phyloP scores from a whole-genome alignment of 495 filamentous ascomycete species.

The Tuber melanosporum region DNA sequence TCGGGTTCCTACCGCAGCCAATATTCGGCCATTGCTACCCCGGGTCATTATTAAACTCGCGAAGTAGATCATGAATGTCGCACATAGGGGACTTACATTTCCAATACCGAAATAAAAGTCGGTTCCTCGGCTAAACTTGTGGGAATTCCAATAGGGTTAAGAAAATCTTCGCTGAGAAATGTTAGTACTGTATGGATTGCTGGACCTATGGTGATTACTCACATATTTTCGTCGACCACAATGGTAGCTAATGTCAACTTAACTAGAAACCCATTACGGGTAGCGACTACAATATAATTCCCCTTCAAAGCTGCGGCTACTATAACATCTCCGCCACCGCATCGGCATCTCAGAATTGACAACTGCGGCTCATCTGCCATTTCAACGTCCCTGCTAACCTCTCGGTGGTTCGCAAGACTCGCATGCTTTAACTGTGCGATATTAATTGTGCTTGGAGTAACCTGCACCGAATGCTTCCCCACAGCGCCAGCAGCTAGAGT shows the following conservation, averaged over 20 bases:
- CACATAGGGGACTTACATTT: conserved; percentile 28
- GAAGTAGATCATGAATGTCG: not conserved
- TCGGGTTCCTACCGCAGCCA: conserved; percentile 39
- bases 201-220: conserved; percentile 1
- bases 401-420: conserved; percentile 16
- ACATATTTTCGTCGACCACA: conserved; percentile 29
- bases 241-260: conserved; percentile 35
- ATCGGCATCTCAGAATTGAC: conserved; percentile 29
- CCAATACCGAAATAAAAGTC: conserved; percentile 35
- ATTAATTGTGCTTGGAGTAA: conserved; percentile 36
- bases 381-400: conserved; percentile 23
- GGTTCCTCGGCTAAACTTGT: conserved; percentile 34
- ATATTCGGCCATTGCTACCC: conserved; percentile 22
- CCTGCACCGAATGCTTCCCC: conserved; percentile 32
- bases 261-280: conserved; percentile 29
- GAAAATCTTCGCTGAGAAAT: conserved; percentile 33
- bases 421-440: conserved; percentile 24
- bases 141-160: conserved; percentile 30
- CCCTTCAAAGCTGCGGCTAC: conserved; percentile 34
- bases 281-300: conserved; percentile 28
- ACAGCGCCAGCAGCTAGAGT: conserved; percentile 38
- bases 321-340: conserved; percentile 34
- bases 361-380: conserved; percentile 18
- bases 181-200: not conserved
- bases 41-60: conserved; percentile 1